A percentile compares a stretch with the other conserved stretches of the same genome.
phyloP scores from a whole-genome alignment of 768 basidiomycete species.

The Psilocybe tampanensis region DNA sequence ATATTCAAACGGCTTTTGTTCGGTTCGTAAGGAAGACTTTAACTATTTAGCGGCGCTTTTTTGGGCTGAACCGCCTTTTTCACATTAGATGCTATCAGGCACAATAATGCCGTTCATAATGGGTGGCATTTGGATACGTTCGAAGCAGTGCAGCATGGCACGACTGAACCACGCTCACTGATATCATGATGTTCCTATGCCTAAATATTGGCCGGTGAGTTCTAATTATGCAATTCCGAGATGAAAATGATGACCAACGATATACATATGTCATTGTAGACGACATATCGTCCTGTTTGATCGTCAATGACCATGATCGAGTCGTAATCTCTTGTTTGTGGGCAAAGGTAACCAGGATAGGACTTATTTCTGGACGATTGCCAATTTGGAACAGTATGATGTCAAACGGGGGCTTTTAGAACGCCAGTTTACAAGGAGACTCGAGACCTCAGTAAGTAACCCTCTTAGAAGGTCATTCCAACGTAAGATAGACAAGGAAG shows the following conservation, averaged over 20 bases:
- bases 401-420: too few species aligned
- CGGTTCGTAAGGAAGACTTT: constrained; percentile 14
- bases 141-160: constrained; percentile 26
- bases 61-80: constrained; percentile 6
- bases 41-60: constrained; percentile 19
- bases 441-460: neutral
- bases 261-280: too few species aligned
- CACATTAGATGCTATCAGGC: constrained; percentile 19
- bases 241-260: neutral
- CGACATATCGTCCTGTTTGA: too few species aligned
- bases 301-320: too few species aligned
- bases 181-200: constrained; percentile 8
- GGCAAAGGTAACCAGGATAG: too few species aligned
- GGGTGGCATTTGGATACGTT: constrained; percentile 3
- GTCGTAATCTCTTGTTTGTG: too few species aligned
- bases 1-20: constrained; percentile 13
- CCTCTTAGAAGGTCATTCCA: neutral
- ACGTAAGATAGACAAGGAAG: neutral
- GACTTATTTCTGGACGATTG: too few species aligned
- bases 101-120: constrained; percentile 12
- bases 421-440: neutral
- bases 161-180: constrained; percentile 13
- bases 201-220: neutral
- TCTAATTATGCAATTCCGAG: neutral
- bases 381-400: too few species aligned